These are phyloP conservation scores for Medicago ruthenica DNA, from an alignment of 306 rosid species.

Conservation along the genomic window DNA sequence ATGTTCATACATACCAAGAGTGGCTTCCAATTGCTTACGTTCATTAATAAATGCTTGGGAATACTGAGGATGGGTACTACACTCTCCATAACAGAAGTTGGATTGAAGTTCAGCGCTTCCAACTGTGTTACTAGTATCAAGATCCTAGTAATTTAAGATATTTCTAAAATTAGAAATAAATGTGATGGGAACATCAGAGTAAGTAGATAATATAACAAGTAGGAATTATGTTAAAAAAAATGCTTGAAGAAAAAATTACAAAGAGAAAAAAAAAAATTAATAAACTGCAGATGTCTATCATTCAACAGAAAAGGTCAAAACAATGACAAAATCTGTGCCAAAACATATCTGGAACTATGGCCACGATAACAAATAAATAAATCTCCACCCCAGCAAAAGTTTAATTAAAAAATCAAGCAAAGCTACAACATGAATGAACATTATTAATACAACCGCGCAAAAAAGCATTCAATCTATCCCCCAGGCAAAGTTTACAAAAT, in stretches of 20 bases:
- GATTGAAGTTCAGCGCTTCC: background rate
- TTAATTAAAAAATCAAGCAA: background rate
- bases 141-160: conserved; percentile 5
- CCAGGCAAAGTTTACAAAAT: background rate
- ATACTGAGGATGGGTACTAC: conserved; percentile 33
- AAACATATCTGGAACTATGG: background rate
- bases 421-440: background rate
- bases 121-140: background rate
- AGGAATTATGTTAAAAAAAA: background rate
- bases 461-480: background rate
- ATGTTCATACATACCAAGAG: conserved; percentile 42
- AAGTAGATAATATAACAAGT: conserved; percentile 3
- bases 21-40: conserved; percentile 47
- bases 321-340: background rate
- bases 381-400: background rate
- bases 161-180: conserved; percentile 1
- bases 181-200: background rate
- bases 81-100: conserved; percentile 1
- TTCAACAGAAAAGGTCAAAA: background rate
- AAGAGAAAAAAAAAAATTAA: background rate
- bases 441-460: background rate
- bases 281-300: background rate
- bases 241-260: background rate
- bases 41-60: conserved; percentile 50
- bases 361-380: background rate